Base-by-base conservation (phyloP, 2,329 filamentous ascomycete species). In the Colletotrichum tropicale region DNA sequence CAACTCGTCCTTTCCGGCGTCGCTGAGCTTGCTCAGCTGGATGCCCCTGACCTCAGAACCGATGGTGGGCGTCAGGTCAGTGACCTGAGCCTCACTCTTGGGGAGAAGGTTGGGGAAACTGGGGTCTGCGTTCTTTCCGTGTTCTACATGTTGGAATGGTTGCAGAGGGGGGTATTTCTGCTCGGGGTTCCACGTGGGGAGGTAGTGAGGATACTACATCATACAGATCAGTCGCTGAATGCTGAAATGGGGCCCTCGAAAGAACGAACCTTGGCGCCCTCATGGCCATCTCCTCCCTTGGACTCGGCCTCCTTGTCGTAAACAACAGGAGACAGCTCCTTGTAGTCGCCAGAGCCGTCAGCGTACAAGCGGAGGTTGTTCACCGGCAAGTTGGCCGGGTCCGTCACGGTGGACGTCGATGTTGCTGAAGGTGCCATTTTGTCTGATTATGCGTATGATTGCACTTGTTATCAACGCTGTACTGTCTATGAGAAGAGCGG, bases 1-100 rank as follows among this genome's bases (percentile, higher is more conserved):
- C 15, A 94, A 85, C 80, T 94, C 91, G 78, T 94, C 91, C 80
- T 93, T 93, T 69, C 90, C 92, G 36, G 89, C 88, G 58, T 90
- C 84, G 58, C 85, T 90, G n/a, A 94, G 85, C 80, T 89, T 87
- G 84, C 90, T 93, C 34, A 94, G 84, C 81, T 94, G 92, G 24
- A 94, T 85, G 28, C 92, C 92, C 18, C 84, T 86, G 30, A 94
- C 86, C 80, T 93, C 92, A 34, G 91, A 89, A 60, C 93, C 93
- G 73, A 93, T 93, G 62, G 89, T 90, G 7, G 91, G 91, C 8
- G 92, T 93, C 56, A 94, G 81, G 16, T 93, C 87, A 24, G 85
- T 86, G 21, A 90, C 83, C 38, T 87, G 84, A 9, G 84, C 86
- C 32, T 64, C 32, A 26, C 84, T 84, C 62, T 83, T 83, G 18